Evolutionary conservation across 1,139 yeast genomes (phyloP), one percentile per base, ranked within the genome.

Genomic region (Meyerozyma elateridarum): DNA sequence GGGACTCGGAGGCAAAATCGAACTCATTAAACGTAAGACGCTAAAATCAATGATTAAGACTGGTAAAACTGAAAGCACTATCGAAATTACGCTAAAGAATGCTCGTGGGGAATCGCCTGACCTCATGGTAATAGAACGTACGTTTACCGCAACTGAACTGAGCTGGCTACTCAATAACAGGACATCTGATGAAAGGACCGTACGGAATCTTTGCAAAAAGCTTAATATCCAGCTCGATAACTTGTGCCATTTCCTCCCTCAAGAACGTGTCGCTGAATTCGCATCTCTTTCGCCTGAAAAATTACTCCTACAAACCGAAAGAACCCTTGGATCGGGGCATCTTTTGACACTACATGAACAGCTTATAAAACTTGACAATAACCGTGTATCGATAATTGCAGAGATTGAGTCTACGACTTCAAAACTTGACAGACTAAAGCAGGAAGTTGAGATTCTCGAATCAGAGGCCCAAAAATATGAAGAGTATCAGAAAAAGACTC

Each of bases 221-320:
- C 70, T 79, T 41, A 84, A 84, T 46, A 84, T 93, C 38, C 97
- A 91, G 49, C 67, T 93, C 36, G 94, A 87, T 52, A 93, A 89
- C 49, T 65, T 91, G 36, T 91, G 98, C 49, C 97, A 91, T 51
- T 93, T 93, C 51, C 60, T 93, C 33, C 96, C 98, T 0, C 99
- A 93, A 51, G 98, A 91, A 48, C 70, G 94, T 42, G 98, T 91
- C 6, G 91, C 95, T 1, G 89, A 87, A 43, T 93, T 93, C 62
- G 95, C 97, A 0, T 76, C 81, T 5, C 61, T 87, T 39, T 73
- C 85, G 11, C 85, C 95, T 0, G 89, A 83, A 39, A 78, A 79
- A 40, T 59, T 91, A 8, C 63, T 93, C 8, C 50, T 68, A 20
- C 95, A 85, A 48, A 85, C 95, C 1, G 87, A 88, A 49, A 64